Evolutionary conservation across 2,329 filamentous ascomycete genomes (phyloP).

Genomic region (Fonsecaea nubica): DNA sequence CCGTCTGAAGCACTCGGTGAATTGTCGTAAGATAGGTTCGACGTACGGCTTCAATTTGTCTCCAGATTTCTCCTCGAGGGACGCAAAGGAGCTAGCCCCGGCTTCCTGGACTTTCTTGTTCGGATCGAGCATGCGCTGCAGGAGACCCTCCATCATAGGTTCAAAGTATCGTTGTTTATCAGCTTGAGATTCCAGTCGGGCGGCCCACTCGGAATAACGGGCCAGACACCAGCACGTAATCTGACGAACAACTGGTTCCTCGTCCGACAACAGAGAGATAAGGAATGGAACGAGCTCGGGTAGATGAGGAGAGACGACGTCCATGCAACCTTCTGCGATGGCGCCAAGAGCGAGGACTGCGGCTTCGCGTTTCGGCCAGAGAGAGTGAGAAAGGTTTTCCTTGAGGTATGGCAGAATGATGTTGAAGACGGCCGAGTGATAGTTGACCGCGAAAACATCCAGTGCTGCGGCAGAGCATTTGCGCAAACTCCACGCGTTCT

Average conservation of each 20-base stretch:
- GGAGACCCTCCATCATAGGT: constrained; percentile 95
- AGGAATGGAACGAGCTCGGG: constrained; percentile 90
- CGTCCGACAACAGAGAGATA: constrained; percentile 80
- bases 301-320: constrained; percentile 86
- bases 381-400: constrained; percentile 81
- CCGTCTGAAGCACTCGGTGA: constrained; percentile 86
- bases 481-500: constrained; percentile 91
- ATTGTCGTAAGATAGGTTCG: constrained; percentile 87
- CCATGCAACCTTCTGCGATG: constrained; percentile 92
- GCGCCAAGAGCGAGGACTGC: constrained; percentile 93
- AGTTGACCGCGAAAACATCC: constrained; percentile 91
- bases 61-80: constrained; percentile 91
- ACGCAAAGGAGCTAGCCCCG: constrained; percentile 92
- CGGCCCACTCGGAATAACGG: constrained; percentile 91
- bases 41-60: constrained; percentile 82
- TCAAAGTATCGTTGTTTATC: constrained; percentile 83
- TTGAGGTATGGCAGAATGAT: constrained; percentile 91
- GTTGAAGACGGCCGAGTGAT: constrained; percentile 85
- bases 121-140: constrained; percentile 91
- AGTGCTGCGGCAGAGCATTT: constrained; percentile 97
- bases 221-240: constrained; percentile 98
- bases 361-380: constrained; percentile 93
- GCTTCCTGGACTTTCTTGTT: constrained; percentile 99
- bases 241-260: constrained; percentile 88
- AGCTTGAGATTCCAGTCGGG: constrained; percentile 69